These are phyloP conservation scores for Oryza longistaminata DNA, from an alignment of 176 grass and related monocot genomes.

Conservation along the genomic window DNA sequence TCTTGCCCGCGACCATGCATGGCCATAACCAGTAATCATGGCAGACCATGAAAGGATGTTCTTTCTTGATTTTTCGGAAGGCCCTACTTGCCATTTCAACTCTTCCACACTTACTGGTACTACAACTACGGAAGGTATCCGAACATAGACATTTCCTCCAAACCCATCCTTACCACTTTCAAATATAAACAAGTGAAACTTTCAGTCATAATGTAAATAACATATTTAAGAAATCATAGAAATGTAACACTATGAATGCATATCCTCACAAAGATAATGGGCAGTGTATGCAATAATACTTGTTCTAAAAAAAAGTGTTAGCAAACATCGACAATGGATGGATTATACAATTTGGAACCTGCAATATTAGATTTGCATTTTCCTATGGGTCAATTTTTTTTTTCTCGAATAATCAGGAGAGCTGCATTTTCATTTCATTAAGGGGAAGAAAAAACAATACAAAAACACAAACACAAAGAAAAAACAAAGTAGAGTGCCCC, in stretches of 20 bases:
- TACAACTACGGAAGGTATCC: constrained; percentile 83
- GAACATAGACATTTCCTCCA: constrained; percentile 80
- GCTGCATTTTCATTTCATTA: too few relatives aligned
- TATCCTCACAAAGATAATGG: constrained; percentile 4
- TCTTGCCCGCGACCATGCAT: constrained; percentile 68
- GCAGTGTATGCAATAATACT: neutral
- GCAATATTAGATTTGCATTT: neutral
- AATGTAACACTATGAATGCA: neutral
- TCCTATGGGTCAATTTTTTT: neutral
- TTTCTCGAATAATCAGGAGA: too few relatives aligned
- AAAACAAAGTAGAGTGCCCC: too few relatives aligned
- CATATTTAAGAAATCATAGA: neutral
- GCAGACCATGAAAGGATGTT: constrained; percentile 87
- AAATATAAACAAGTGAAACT: constrained; percentile 30
- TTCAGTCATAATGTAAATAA: constrained; percentile 4
- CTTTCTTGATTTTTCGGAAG: constrained; percentile 70
- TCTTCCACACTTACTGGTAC: constrained; percentile 91
- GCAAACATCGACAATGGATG: neutral
- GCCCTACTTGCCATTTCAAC: constrained; percentile 73
- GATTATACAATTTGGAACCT: neutral
- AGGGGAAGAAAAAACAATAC: too few relatives aligned
- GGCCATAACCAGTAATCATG: constrained; percentile 84
- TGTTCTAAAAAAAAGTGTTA: neutral
- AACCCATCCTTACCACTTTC: constrained; percentile 69
- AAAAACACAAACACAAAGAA: too few relatives aligned